phyloP scores from a whole-genome alignment of 2,329 filamentous ascomycete species.

The Aureobasidium leucospermi region DNA sequence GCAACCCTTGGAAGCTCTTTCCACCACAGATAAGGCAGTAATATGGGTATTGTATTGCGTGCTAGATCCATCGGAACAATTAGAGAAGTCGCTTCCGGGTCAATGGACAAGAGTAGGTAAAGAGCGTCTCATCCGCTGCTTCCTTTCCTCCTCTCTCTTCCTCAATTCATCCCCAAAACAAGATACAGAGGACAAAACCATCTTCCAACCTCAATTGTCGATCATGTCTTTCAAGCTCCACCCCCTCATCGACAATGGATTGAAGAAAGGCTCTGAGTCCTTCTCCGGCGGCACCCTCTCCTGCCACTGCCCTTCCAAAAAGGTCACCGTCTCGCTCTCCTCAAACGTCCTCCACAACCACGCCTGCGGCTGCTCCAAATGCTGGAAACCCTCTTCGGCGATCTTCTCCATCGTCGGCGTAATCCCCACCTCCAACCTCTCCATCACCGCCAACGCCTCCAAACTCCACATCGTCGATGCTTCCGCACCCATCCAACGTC shows the following conservation, averaged over 20 bases:
- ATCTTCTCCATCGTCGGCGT: slow-evolving; percentile 60
- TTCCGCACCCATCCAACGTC: slow-evolving; percentile 51
- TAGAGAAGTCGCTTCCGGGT: neutral
- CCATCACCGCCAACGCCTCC: slow-evolving; percentile 49
- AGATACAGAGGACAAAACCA: neutral
- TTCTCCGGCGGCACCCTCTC: slow-evolving; percentile 54
- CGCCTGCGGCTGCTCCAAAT: slow-evolving; percentile 64
- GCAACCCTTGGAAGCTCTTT: neutral
- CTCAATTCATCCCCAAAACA: neutral
- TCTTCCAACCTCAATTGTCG: neutral
- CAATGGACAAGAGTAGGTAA: neutral
- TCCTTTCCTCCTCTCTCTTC: neutral
- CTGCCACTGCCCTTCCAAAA: slow-evolving; percentile 48
- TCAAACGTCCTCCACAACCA: slow-evolving; percentile 61
- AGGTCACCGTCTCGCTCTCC: slow-evolving; percentile 51
- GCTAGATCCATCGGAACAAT: neutral
- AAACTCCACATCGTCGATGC: slow-evolving; percentile 53
- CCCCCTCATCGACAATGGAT: slow-evolving; percentile 55
- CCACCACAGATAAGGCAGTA: neutral
- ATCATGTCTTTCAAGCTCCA: slow-evolving; percentile 43
- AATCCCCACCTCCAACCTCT: slow-evolving; percentile 47
- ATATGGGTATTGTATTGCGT: neutral
- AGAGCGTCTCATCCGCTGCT: too few relatives aligned
- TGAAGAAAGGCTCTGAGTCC: slow-evolving; percentile 47
- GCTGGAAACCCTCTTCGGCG: slow-evolving; percentile 59